Evolutionary conservation across 306 rosid species (phyloP).

Genomic region (Fagus sylvatica): DNA sequence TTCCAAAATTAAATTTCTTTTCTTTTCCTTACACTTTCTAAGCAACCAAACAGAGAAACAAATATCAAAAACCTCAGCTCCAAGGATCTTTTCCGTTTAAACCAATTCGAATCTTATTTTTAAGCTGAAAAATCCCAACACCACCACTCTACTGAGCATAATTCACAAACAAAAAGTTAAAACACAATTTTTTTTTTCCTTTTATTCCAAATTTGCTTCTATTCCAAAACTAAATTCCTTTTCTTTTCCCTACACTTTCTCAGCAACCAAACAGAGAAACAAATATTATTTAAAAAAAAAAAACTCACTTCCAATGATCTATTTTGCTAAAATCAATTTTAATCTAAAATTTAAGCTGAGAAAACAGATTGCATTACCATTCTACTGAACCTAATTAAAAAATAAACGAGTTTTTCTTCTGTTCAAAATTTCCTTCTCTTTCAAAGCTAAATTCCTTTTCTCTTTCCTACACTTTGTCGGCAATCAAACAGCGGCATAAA

Average conservation of each 20-base stretch:
- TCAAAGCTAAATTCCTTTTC: neutral
- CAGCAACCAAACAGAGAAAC: neutral
- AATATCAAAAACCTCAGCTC: too few species aligned
- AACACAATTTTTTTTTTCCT: too few species aligned
- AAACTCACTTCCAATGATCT: too few species aligned
- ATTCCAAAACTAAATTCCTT: neutral
- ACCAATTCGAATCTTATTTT: too few species aligned
- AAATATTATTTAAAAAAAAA: too few species aligned
- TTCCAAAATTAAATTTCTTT: neutral
- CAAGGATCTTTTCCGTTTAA: too few species aligned
- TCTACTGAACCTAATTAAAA: neutral
- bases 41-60: neutral
- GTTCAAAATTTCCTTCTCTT: neutral
- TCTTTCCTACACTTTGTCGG: constrained; percentile 1
- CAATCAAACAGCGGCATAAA: neutral
- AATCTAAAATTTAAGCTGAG: too few species aligned
- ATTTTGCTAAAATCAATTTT: too few species aligned
- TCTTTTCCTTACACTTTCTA: neutral
- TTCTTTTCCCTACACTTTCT: neutral
- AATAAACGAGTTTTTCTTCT: neutral
- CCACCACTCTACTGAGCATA: too few species aligned
- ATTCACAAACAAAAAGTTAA: neutral
- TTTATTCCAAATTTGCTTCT: too few species aligned
- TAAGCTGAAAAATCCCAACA: too few species aligned
- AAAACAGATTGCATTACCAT: too few species aligned